Conservation (phyloP, 257 asterid genomes). For the Lavandula angustifolia region DNA sequence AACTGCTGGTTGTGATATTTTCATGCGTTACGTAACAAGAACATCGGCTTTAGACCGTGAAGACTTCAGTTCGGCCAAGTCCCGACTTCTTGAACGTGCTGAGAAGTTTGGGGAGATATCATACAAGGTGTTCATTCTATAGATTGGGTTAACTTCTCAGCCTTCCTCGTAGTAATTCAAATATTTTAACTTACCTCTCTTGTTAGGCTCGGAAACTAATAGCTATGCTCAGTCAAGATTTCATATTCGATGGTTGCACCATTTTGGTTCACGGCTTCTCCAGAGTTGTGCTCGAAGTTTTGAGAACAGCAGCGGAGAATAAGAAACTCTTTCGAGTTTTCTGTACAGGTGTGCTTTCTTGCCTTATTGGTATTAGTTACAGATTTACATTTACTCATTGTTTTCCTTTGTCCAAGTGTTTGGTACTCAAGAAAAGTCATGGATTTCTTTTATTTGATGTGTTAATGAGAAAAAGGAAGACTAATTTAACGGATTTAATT, state of each 20-base stretch:
- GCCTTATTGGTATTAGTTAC: not conserved
- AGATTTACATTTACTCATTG: too few relatives aligned
- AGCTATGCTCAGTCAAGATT: conserved; percentile 92
- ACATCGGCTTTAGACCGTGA: conserved; percentile 90
- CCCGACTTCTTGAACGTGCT: conserved; percentile 90
- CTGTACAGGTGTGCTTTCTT: conserved; percentile 68
- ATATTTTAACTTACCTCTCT: conserved; percentile 10
- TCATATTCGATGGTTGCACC: conserved; percentile 88
- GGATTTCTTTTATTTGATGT: too few relatives aligned
- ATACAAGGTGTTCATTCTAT: conserved; percentile 52
- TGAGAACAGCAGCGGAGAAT: conserved; percentile 77
- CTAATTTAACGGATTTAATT: too few relatives aligned
- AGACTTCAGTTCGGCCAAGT: conserved; percentile 83
- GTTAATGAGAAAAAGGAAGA: too few relatives aligned
- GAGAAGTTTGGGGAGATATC: conserved; percentile 97
- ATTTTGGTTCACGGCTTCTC: conserved; percentile 97
- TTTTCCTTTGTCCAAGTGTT: too few relatives aligned
- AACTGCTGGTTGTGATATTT: conserved; percentile 93
- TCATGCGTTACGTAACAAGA: conserved; percentile 92
- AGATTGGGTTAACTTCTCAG: not conserved
- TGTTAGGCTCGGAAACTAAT: conserved; percentile 84
- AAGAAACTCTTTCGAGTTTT: conserved; percentile 77
- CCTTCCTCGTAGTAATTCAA: conserved; percentile 1
- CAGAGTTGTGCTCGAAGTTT: conserved; percentile 79
- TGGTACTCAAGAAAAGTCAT: too few relatives aligned